phyloP scores from a whole-genome alignment of 2,329 filamentous ascomycete species.

The Alternaria arbusti region DNA sequence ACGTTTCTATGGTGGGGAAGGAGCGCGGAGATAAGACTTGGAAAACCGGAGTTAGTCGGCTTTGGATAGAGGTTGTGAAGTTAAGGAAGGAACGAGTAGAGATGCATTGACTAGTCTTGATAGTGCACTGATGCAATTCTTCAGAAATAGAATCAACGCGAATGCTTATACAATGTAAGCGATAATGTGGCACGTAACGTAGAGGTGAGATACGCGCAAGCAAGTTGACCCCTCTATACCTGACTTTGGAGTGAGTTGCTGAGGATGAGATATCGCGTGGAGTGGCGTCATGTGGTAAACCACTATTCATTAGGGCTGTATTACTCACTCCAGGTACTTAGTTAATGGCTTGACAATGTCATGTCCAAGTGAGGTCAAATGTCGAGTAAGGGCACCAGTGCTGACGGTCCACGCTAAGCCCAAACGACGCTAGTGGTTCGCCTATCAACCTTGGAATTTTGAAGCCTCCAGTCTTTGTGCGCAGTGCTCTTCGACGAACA shows the following conservation, averaged over 20 bases:
- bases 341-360: not conserved
- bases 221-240: not conserved
- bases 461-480: constrained; percentile 6
- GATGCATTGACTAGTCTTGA: not conserved
- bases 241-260: not conserved
- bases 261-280: not conserved
- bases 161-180: accelerated
- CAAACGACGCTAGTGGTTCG: constrained; percentile 3
- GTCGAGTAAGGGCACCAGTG: not conserved
- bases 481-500: constrained; percentile 16
- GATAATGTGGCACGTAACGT: not conserved
- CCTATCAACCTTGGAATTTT: constrained; percentile 13
- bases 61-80: not conserved
- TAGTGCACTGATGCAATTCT: accelerated
- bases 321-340: not conserved
- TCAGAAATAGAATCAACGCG: accelerated
- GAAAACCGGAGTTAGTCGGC: constrained; percentile 2
- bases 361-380: not conserved
- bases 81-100: not conserved
- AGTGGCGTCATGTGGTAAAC: accelerated
- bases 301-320: not conserved
- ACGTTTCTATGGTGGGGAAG: not conserved
- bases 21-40: constrained; percentile 5
- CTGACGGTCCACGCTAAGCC: constrained; percentile 2
- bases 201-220: not conserved